Base-by-base conservation (phyloP, 140 eudicot genomes). In the Anethum foeniculum region DNA sequence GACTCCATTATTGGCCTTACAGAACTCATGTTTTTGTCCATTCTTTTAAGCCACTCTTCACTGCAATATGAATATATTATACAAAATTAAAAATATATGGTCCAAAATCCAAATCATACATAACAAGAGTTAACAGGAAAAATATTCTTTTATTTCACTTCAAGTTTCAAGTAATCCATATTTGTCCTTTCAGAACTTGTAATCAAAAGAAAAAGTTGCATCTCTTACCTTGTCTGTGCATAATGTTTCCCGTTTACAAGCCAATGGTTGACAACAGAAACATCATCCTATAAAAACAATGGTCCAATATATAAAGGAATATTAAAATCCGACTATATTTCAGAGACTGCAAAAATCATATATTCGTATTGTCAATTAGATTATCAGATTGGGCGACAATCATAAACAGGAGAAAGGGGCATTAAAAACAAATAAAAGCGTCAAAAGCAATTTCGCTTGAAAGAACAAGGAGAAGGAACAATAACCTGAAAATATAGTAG, bases 41-140 rank as follows among this genome's bases (percentile, higher is more conserved):
- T 96, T 85, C 99, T 86, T 85, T 91, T 91, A 34, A 95, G 95
- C 99, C 99, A 95, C 83, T 92, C 97, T 85, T 95, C 97, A 80
- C 99, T 95, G 88, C 80, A 87, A 84, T 30, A 82, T 30, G 71
- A 87, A 84, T 30, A 82, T 30, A 69, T 15, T 3, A 47, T 75
- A 5, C 21, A 47, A 2, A 16, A 47, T 75, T 16, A 3, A 2
- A 47, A 1, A 46, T 28, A 28, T 28, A 19, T 46, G 6, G 15
- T 13, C 64, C 27, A 5, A 75, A 47, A 7, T 13, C 64, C 27
- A 5, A 75, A 47, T 3, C 79, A 48, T 16, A 27, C 21, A 4
- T 25, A 48, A 75, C 62, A 47, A 47, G 62, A 48, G 34, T 25
- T 15, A 27, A 38, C 0, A 15, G 44, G 64, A 75, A 7, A 30